Base-by-base conservation (phyloP, 1,284 basidiomycete genomes). In the Abortiporus biennis region DNA sequence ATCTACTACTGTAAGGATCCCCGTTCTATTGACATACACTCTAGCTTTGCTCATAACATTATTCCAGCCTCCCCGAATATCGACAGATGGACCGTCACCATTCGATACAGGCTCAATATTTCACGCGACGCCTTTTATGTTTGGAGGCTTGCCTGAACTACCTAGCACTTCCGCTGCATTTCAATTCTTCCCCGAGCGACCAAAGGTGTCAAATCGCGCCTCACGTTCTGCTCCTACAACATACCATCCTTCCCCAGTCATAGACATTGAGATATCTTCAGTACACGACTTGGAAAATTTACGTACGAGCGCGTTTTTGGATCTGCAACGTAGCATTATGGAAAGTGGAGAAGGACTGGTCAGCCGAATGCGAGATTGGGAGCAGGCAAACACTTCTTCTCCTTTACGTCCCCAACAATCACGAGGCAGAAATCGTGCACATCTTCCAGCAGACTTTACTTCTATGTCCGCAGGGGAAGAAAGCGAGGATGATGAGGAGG, bases 291-390 rank as follows among this genome's bases (percentile, higher is more conserved):
- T 78, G 9, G 62, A 60, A 31, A 68, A 63, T 29, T 60, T 83
- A 43, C 73, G 75, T 43, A 75, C 80, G 1, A 67, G 67, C 45
- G 83, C 83, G 4, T 81, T 84, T 50, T 69, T 69, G 56, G 79
- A 84, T 48, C 68, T 85, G 24, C 76, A 69, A 38, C 67, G 71
- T 52, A 81, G 73, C 46, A 67, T 85, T 19, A 64, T 66, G 27
- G 75, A 82, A 50, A 76, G 67, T 47, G 79, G 76, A 21, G 81
- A 85, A 51, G 74, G 77, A 11, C 68, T 85, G 36, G 71, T 85
- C n/a, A 71, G 66, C 42, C 76, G 79, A 42, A 85, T 85, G 82
- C 78, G 78, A 43, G 77, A 83, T 48, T 80, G 76, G 55, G 82
- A 85, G 62, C 9, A 4, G 17, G 24, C 6, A 27, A 15, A n/a